These are phyloP conservation scores for Amphibolis antarctica DNA, from an alignment of 106 monocot species.

Conservation along the genomic window DNA sequence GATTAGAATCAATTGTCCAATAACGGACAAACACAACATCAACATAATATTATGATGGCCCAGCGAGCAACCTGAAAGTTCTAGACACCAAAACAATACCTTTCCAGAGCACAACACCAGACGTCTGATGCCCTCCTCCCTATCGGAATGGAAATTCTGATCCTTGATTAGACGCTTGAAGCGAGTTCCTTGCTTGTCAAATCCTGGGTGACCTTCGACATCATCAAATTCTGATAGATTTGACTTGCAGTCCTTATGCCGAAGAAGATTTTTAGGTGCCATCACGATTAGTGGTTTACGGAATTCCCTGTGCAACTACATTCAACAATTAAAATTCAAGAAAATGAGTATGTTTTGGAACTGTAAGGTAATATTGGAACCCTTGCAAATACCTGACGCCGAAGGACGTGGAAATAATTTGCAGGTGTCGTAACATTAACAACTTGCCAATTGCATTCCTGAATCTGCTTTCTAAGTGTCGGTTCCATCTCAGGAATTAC, in stretches of 20 bases:
- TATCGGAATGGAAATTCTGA: conserved; percentile 58
- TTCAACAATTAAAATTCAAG: conserved; percentile 3
- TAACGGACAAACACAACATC: too few relatives aligned
- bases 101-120: conserved; percentile 90
- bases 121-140: conserved; percentile 82
- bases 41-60: too few relatives aligned
- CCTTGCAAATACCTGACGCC: conserved; percentile 51
- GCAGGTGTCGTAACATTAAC: conserved; percentile 96
- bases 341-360: not conserved
- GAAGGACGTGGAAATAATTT: conserved; percentile 94
- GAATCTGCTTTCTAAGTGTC: conserved; percentile 83
- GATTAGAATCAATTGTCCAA: not conserved
- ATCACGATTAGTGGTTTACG: conserved; percentile 89
- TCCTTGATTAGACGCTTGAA: conserved; percentile 98
- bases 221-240: conserved; percentile 93
- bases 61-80: too few relatives aligned
- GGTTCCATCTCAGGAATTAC: conserved; percentile 97
- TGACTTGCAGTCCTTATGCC: conserved; percentile 97
- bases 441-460: conserved; percentile 98
- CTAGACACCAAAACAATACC: conserved; percentile 20
- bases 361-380: not conserved
- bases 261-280: conserved; percentile 83
- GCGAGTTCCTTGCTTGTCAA: conserved; percentile 97
- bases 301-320: conserved; percentile 88
- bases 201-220: conserved; percentile 78